Conservation (phyloP, 257 asterid species). For the Ophiorrhiza pumila region DNA sequence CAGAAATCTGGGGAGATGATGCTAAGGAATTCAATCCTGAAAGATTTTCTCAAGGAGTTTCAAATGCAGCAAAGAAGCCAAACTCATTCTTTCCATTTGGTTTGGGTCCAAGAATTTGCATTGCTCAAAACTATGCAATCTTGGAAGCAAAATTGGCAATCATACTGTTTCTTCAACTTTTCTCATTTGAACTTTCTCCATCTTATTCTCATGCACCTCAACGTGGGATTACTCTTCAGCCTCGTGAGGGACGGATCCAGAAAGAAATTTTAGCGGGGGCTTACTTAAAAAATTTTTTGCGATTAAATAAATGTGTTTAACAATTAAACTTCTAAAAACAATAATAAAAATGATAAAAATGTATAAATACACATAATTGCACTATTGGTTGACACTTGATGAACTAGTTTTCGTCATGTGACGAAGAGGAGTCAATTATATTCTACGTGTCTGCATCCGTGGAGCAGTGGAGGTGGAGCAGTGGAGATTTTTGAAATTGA, state of each 20-base stretch:
- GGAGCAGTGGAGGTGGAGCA: no score
- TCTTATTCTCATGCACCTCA: constrained; percentile 45
- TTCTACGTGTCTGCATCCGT: no score
- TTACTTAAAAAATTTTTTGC: no score
- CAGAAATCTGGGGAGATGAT: constrained; percentile 40
- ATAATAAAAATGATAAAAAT: no score
- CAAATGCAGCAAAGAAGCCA: constrained; percentile 33
- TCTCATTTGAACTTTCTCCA: constrained; percentile 39
- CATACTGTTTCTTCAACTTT: constrained; percentile 30
- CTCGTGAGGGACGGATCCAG: constrained; percentile 9
- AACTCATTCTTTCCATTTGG: constrained; percentile 39
- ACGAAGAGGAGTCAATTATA: no score
- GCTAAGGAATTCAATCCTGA: constrained; percentile 43
- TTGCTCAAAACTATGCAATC: constrained; percentile 39
- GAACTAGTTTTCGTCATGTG: no score
- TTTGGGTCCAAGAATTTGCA: constrained; percentile 48
- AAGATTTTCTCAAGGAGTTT: constrained; percentile 36
- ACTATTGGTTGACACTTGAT: no score
- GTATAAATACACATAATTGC: no score
- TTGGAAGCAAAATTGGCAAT: constrained; percentile 39
- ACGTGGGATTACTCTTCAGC: constrained; percentile 35
- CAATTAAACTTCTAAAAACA: no score
- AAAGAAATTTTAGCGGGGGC: no score
- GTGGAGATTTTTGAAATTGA: no score
- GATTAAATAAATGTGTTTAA: no score